A percentile compares a stretch with the other conserved stretches of the same genome.
Conservation (phyloP, 768 basidiomycete species). For the Boletus rex-veris region DNA sequence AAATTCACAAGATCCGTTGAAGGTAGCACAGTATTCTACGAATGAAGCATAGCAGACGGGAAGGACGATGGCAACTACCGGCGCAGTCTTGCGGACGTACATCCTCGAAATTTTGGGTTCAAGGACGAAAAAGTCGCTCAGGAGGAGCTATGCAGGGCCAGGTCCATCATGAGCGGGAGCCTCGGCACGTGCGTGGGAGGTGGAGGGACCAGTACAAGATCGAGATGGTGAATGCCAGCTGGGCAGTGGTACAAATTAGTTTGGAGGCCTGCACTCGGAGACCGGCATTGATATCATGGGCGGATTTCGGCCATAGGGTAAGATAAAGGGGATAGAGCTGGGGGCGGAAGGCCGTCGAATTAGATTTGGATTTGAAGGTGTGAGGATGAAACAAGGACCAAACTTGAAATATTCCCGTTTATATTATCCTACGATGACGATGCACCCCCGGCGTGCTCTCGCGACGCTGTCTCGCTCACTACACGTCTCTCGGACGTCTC, state of each 20-base stretch:
- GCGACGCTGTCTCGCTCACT: slow-evolving; percentile 9
- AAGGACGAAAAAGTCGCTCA: slow-evolving; percentile 66
- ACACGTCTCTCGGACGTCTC: slow-evolving; percentile 25
- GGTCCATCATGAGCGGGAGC: slow-evolving; percentile 54
- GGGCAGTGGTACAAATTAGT: background rate
- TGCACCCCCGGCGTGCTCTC: background rate
- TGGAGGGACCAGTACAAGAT: slow-evolving; percentile 70
- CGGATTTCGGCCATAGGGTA: slow-evolving; percentile 33
- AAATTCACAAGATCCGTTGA: slow-evolving; percentile 60
- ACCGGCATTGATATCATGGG: slow-evolving; percentile 69
- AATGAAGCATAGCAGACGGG: slow-evolving; percentile 55
- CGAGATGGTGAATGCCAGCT: slow-evolving; percentile 48
- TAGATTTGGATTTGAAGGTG: too few relatives aligned
- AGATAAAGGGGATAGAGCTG: too few relatives aligned
- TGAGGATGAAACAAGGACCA: too few relatives aligned
- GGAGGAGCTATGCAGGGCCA: slow-evolving; percentile 63
- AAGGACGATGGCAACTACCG: slow-evolving; percentile 18
- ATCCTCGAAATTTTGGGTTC: slow-evolving; percentile 51
- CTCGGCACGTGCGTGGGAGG: background rate
- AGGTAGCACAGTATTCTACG: slow-evolving; percentile 63
- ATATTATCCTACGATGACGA: background rate
- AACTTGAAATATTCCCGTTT: too few relatives aligned
- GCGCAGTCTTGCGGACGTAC: slow-evolving; percentile 13
- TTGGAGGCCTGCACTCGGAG: background rate
- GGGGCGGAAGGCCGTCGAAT: too few relatives aligned